Percentiles rank a stretch among this genome's conserved stretches.
phyloP scores from a whole-genome alignment of 2,329 filamentous ascomycete species.

The Trichoderma atroviride region DNA sequence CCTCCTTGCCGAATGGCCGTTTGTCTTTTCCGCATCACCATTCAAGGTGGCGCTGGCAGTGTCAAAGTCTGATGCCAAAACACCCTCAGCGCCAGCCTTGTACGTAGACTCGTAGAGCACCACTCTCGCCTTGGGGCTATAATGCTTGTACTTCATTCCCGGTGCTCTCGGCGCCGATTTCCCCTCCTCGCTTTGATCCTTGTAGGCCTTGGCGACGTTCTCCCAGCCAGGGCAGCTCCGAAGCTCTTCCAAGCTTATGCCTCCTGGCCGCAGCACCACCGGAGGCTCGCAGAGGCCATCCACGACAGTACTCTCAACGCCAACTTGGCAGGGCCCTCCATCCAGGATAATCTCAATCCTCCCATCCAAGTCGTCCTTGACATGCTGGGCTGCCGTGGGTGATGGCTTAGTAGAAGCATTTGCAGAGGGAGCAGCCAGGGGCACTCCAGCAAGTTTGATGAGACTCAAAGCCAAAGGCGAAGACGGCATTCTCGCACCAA shows the following conservation, averaged over 20 bases:
- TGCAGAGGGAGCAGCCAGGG: conserved; percentile 88
- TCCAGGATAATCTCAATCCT: conserved; percentile 87
- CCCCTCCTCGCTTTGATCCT: conserved; percentile 70
- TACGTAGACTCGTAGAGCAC: conserved; percentile 71
- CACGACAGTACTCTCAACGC: conserved; percentile 95
- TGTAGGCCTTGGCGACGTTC: conserved; percentile 73
- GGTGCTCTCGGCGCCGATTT: conserved; percentile 75
- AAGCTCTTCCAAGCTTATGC: conserved; percentile 80
- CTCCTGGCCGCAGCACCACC: conserved; percentile 81
- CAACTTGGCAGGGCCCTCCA: conserved; percentile 82
- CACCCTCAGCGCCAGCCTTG: conserved; percentile 40
- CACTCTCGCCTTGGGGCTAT: conserved; percentile 86
- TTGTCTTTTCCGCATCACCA: conserved; percentile 27
- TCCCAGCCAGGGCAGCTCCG: conserved; percentile 79
- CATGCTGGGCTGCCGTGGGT: conserved; percentile 87
- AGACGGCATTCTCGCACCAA: conserved; percentile 87
- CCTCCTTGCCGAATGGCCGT: conserved; percentile 58
- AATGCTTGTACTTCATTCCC: conserved; percentile 99
- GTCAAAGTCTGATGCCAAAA: conserved; percentile 41
- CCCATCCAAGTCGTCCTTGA: conserved; percentile 79
- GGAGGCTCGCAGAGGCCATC: conserved; percentile 84
- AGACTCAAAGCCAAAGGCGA: conserved; percentile 83
- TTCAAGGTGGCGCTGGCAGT: conserved; percentile 28
- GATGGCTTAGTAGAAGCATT: conserved; percentile 94
- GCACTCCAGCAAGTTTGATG: conserved; percentile 76